A percentile compares a stretch with the other conserved stretches of the same genome.
Conservation (phyloP, 352 stramenopile genomes). For the Globisporangium paroecandrum region DNA sequence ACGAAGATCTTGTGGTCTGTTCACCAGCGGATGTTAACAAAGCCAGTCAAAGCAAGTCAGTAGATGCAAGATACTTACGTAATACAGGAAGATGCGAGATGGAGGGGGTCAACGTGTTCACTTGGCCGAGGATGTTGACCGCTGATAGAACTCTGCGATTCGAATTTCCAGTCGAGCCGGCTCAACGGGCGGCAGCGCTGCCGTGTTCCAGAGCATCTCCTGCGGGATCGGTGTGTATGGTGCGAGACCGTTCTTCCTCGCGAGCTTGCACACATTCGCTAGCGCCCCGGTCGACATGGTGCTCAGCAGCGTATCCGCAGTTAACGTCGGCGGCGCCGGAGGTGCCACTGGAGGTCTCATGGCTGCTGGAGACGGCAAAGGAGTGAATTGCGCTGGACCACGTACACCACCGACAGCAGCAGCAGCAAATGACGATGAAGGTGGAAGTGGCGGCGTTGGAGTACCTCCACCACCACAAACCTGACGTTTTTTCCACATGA, state of each 20-base stretch:
- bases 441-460: background rate
- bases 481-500: constrained; percentile 47
- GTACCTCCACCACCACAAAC: background rate
- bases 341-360: background rate
- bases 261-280: constrained; percentile 51
- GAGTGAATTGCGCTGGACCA: constrained; percentile 5
- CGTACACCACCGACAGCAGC: background rate
- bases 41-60: background rate
- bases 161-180: constrained; percentile 50
- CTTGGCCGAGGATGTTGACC: background rate
- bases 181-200: constrained; percentile 35
- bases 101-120: background rate
- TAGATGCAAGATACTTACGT: background rate
- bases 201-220: constrained; percentile 32
- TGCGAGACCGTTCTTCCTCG: constrained; percentile 28
- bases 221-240: constrained; percentile 38
- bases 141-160: constrained; percentile 53
- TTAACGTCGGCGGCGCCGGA: background rate
- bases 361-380: background rate
- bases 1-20: background rate
- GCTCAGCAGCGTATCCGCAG: constrained; percentile 17
- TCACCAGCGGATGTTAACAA: background rate
- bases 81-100: too few species aligned
- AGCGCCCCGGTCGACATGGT: constrained; percentile 41
- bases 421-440: background rate